phyloP scores from a whole-genome alignment of 1,284 basidiomycete genomes.

The Pisolithus thermaeus region DNA sequence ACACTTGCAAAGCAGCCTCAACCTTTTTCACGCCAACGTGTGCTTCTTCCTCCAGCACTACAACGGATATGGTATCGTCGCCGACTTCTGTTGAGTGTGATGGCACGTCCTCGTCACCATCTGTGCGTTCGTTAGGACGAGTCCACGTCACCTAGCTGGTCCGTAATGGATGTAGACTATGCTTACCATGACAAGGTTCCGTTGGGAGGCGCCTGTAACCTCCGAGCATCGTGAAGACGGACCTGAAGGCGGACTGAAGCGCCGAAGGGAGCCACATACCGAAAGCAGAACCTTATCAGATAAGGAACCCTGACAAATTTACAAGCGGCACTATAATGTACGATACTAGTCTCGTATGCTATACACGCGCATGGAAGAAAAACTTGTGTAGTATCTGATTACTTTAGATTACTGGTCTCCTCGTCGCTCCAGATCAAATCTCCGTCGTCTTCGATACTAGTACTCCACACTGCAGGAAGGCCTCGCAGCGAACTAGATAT shows the following conservation, averaged over 20 bases:
- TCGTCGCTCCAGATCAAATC: constrained; percentile 31
- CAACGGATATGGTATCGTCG: neutral
- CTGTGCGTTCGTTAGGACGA: neutral
- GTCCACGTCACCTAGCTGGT: too few species aligned
- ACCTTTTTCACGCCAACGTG: constrained; percentile 47
- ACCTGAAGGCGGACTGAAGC: neutral
- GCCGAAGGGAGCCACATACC: too few species aligned
- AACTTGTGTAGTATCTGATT: neutral
- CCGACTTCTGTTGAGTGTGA: neutral
- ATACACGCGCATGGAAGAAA: neutral
- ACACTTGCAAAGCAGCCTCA: constrained; percentile 48
- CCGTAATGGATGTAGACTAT: too few species aligned
- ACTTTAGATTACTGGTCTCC: constrained; percentile 13
- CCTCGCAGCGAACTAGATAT: constrained; percentile 16
- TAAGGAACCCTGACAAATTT: neutral
- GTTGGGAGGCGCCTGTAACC: constrained; percentile 14
- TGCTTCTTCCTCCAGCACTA: constrained; percentile 24
- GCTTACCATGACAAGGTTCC: constrained; percentile 12
- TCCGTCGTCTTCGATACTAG: constrained; percentile 25
- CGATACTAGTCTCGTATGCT: neutral
- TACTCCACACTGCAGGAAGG: constrained; percentile 24
- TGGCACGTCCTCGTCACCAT: neutral
- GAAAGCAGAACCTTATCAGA: neutral
- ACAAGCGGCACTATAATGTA: neutral
- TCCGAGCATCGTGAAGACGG: constrained; percentile 4